Evolutionary conservation across 2,329 filamentous ascomycete species (phyloP).

Genomic region (Davidsoniella virescens): DNA sequence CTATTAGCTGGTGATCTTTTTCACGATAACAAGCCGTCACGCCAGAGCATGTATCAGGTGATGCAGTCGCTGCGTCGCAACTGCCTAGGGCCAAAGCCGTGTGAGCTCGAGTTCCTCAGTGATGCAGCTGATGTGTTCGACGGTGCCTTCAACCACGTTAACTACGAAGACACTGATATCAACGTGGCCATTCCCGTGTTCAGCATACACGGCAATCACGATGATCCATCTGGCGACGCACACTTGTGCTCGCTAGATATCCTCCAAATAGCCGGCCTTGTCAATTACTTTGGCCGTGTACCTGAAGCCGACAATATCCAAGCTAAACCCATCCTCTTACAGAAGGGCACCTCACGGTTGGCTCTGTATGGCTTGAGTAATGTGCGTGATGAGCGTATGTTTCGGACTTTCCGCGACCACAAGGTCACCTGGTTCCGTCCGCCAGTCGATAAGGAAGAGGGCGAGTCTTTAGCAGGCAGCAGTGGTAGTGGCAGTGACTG

Average conservation of each 20-base stretch:
- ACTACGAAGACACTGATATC: slow-evolving; percentile 94
- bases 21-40: slow-evolving; percentile 93
- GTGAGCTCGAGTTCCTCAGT: slow-evolving; percentile 84
- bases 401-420: slow-evolving; percentile 80
- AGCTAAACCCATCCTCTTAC: slow-evolving; percentile 77
- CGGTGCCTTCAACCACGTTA: slow-evolving; percentile 80
- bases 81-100: slow-evolving; percentile 88
- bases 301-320: slow-evolving; percentile 88
- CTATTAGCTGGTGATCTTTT: slow-evolving; percentile 89
- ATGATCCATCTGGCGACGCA: slow-evolving; percentile 93
- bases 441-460: slow-evolving; percentile 49
- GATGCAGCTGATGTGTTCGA: slow-evolving; percentile 86
- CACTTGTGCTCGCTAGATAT: slow-evolving; percentile 83
- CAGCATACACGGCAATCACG: slow-evolving; percentile 95
- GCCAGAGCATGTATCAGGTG: slow-evolving; percentile 92
- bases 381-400: slow-evolving; percentile 85
- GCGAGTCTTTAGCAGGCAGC: neutral
- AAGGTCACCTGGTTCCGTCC: slow-evolving; percentile 80
- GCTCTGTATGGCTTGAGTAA: slow-evolving; percentile 92
- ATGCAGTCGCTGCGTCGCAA: slow-evolving; percentile 90
- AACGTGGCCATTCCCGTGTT: slow-evolving; percentile 96
- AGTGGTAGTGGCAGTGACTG: slow-evolving; percentile 45
- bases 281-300: slow-evolving; percentile 92
- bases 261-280: slow-evolving; percentile 72
- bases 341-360: slow-evolving; percentile 85